Base-by-base conservation (phyloP, 768 basidiomycete species). In the Termitomyces sp. region DNA sequence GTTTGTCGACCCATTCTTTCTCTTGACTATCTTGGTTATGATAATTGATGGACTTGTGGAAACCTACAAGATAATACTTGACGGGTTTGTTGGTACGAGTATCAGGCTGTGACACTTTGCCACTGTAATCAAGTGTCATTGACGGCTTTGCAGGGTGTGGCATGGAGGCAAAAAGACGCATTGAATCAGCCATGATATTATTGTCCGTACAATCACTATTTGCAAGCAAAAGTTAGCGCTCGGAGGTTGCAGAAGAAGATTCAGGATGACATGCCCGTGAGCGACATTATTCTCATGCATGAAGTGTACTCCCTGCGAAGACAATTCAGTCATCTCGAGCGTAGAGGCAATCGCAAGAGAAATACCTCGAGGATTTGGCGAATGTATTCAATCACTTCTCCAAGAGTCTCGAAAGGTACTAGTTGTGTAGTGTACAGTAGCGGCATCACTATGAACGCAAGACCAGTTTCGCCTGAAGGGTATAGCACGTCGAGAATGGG, bases 251-350 rank as follows among this genome's bases (percentile, higher is more conserved):
- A 25, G 32, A 0, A 34, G 45, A 34, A 45, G 38, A 34, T 17
- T 36, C 4, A 32, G 43, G 36, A 47, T 29, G 50, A 46, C 61
- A 6, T 40, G 55, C 62, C 62, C 29, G 56, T 74, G 73, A 12
- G 71, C 72, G 8, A 76, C 68, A 57, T 64, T 34, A 32, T 70
- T 59, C 14, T 69, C 42, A 57, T 76, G 75, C 68, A 76, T 70
- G 60, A 72, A 73, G 59, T 72, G 66, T 14, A 76, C 31, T 12
- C 73, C 73, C 75, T 75, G 51, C 6, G 1, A 43, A 17, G 6
- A 4, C 15, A 62, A 3, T 2, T 38, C 3, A 8, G 11, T 15
- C 37, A 53, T 53, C 15, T 38, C 9, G 2, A 34, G 25, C 3
- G 37, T 37, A 37, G 42, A 17, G 6, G 48, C 57, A 20, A 57